These are phyloP conservation scores for Penicillium occitanis DNA, from an alignment of 2,329 filamentous ascomycete genomes.

Conservation along the genomic window DNA sequence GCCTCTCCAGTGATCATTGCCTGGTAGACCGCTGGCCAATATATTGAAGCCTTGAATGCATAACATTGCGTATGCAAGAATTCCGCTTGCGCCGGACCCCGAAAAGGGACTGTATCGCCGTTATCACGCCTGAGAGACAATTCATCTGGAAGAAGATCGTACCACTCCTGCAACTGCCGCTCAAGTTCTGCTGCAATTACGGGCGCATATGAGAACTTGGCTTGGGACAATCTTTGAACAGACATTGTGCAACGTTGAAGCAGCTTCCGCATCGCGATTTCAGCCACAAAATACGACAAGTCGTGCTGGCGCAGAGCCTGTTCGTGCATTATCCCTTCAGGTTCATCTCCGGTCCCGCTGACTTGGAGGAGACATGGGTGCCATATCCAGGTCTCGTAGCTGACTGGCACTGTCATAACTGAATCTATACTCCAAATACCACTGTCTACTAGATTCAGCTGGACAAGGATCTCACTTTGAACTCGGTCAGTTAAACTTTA, in stretches of 20 bases:
- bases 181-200: conserved; percentile 8
- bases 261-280: conserved; percentile 23
- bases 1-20: not conserved
- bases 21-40: conserved; percentile 7
- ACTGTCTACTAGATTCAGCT: conserved; percentile 18
- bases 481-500: not conserved
- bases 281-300: conserved; percentile 21
- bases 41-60: conserved; percentile 7
- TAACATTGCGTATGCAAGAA: conserved; percentile 8
- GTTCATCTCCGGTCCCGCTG: not conserved
- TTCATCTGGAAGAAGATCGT: conserved; percentile 7
- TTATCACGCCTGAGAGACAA: conserved; percentile 4
- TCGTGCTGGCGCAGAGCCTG: conserved; percentile 5
- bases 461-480: conserved; percentile 19
- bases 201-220: not conserved
- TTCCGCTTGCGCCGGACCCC: conserved; percentile 1
- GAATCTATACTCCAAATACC: conserved; percentile 17
- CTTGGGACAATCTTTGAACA: not conserved
- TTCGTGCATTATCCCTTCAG: not conserved
- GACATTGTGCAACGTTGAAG: conserved; percentile 15
- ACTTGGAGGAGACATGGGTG: not conserved
- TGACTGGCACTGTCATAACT: conserved; percentile 6
- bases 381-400: conserved; percentile 5
- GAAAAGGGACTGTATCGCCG: not conserved
- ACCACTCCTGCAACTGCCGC: conserved; percentile 3